Base-by-base conservation (phyloP, 495 filamentous ascomycete genomes). In the Choiromyces venosus region DNA sequence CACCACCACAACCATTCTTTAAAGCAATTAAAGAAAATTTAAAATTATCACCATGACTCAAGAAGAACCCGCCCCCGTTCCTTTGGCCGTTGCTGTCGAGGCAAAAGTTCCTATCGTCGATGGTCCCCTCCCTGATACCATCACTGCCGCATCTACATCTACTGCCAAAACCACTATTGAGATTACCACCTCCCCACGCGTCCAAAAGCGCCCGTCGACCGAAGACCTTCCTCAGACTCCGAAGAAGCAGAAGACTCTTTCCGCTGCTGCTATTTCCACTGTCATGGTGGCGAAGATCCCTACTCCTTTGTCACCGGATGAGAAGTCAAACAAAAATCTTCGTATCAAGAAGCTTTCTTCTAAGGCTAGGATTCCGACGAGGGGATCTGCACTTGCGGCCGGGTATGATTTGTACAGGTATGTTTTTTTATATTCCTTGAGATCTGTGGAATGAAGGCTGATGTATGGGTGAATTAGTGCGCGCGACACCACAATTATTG, bases 341-440 rank as follows among this genome's bases (percentile, higher is more conserved):
- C 87, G 92, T 65, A 89, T 99, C 80, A 93, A 97, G 87, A 93
- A 94, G 82, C 89, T 98, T 70, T 89, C 90, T 21, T 82, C 87
- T 29, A 87, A 88, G 38, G 95, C 88, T 12, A 87, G 85, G 25
- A 86, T 92, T 39, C 95, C 95, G 9, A 98, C 93, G 0, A 88
- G 94, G 74, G 94, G 94, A 67, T 94, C 91, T 77, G 90, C 90
- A 42, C 93, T 93, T 79, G 91, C 94, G 0, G 95, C 95, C 4
- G 95, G 95, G 4, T 97, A 97, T 83, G 95, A 99, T 85, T 77
- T 98, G 52, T 98, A 92, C 82, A 82, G 81, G 80, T 81, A 72
- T 56, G 73, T 69, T 33, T 68, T 65, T 68, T 16, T 18, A n/a
- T 14, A n/a, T 29, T 18, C 37, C 37, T 29, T 46, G 19, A 5